Conservation (phyloP, 1,139 yeast genomes). For the Geotrichum histeridarum region DNA sequence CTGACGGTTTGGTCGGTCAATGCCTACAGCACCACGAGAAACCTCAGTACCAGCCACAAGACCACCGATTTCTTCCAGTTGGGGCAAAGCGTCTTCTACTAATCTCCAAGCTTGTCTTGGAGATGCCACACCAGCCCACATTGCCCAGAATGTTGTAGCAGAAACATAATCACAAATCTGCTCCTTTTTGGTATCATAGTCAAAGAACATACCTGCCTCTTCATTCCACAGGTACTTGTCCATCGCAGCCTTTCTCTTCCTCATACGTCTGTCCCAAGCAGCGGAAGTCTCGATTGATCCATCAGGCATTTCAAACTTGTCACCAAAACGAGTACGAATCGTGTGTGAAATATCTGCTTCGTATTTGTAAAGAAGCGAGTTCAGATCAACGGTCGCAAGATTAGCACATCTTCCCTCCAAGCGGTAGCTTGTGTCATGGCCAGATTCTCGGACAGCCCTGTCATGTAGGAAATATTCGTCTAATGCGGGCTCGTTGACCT, state of each 20-base stretch:
- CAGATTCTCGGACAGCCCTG: slow-evolving; percentile 92
- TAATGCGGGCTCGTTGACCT: slow-evolving; percentile 65
- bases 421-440: slow-evolving; percentile 91
- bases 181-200: slow-evolving; percentile 63
- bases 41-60: slow-evolving; percentile 76
- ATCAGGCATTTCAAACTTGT: slow-evolving; percentile 41
- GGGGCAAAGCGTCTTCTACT: slow-evolving; percentile 55
- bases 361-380: slow-evolving; percentile 81
- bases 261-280: slow-evolving; percentile 59
- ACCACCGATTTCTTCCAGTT: slow-evolving; percentile 85
- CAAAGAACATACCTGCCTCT: slow-evolving; percentile 70
- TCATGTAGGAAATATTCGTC: slow-evolving; percentile 90
- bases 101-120: slow-evolving; percentile 65
- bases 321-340: slow-evolving; percentile 53
- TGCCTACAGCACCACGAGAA: slow-evolving; percentile 67
- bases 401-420: slow-evolving; percentile 86
- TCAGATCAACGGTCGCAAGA: slow-evolving; percentile 86
- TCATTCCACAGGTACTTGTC: slow-evolving; percentile 83
- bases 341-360: slow-evolving; percentile 76
- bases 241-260: slow-evolving; percentile 50
- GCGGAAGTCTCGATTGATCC: slow-evolving; percentile 48
- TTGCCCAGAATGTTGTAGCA: slow-evolving; percentile 89
- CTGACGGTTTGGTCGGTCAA: slow-evolving; percentile 77
- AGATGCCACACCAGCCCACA: slow-evolving; percentile 79
- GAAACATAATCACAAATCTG: slow-evolving; percentile 67